A percentile compares a stretch with the other conserved stretches of the same genome.
Conservation (phyloP, 352 stramenopile genomes). For the Hyaloperonospora brassicae region DNA sequence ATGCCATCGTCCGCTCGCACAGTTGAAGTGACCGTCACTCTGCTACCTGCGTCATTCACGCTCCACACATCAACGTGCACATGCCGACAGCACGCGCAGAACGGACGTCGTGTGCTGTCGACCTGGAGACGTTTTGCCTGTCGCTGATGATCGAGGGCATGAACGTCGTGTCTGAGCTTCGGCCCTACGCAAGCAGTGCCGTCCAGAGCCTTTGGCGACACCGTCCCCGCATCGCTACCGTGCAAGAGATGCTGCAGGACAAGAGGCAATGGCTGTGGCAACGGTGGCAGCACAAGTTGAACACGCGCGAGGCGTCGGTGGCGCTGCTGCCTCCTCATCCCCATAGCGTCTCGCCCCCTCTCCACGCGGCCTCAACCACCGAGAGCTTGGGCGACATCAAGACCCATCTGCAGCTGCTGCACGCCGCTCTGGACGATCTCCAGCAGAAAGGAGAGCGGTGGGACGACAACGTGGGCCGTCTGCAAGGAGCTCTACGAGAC, state of each 20-base stretch:
- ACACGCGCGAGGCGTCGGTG: not conserved
- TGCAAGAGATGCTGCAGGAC: not conserved
- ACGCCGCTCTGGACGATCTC: conserved; percentile 14
- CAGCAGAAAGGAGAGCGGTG: conserved; percentile 6
- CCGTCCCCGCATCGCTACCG: not conserved
- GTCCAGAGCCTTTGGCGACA: not conserved
- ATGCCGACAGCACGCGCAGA: conserved; percentile 6
- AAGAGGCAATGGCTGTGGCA: conserved; percentile 1
- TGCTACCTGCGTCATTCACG: not conserved
- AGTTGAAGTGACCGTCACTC: conserved; percentile 22
- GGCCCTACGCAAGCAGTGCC: conserved; percentile 1
- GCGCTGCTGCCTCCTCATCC: conserved; percentile 5
- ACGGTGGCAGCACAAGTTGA: conserved; percentile 11
- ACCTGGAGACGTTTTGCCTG: conserved; percentile 18
- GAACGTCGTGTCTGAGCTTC: conserved; percentile 9
- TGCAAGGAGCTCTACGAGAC: conserved; percentile 8
- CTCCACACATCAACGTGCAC: not conserved
- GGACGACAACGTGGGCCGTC: conserved; percentile 2
- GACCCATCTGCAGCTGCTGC: conserved; percentile 22
- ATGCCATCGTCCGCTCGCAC: too few species aligned
- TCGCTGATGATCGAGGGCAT: conserved; percentile 4
- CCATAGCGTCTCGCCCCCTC: not conserved
- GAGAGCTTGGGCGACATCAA: conserved; percentile 16
- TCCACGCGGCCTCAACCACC: conserved; percentile 11
- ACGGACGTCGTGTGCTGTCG: conserved; percentile 4